Evolutionary conservation across 179 eudicot genomes (phyloP).

Genomic region (Patellifolia procumbens): DNA sequence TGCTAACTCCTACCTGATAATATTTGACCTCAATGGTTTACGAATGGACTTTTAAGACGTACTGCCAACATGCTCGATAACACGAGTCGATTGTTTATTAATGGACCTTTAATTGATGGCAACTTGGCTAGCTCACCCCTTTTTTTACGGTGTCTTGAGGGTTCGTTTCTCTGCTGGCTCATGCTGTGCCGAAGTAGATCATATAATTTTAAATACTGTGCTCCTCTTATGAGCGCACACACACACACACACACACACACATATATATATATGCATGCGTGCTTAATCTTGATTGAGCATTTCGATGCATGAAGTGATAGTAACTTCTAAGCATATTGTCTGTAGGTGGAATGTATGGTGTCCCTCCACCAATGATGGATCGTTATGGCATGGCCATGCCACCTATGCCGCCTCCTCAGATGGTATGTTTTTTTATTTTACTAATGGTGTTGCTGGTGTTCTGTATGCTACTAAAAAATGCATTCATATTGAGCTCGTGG

Average conservation of each 20-base stretch:
- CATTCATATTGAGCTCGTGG: neutral
- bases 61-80: no score
- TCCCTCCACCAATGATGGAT: conserved; percentile 83
- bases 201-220: neutral
- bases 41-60: neutral
- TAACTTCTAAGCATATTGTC: neutral
- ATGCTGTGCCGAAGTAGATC: neutral
- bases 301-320: neutral
- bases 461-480: neutral
- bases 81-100: no score
- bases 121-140: neutral
- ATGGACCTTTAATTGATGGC: no score
- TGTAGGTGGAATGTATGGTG: conserved; percentile 85
- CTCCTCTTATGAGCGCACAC: no score
- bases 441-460: neutral
- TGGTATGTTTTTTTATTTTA: conserved; percentile 53
- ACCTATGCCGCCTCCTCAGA: conserved; percentile 62
- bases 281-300: neutral
- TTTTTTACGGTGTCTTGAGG: neutral
- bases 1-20: neutral
- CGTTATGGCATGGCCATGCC: conserved; percentile 82
- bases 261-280: neutral
- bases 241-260: no score
- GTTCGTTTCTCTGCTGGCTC: neutral
- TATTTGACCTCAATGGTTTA: neutral